A percentile compares a stretch with the other conserved stretches of the same genome.
Conservation (phyloP, 2,329 filamentous ascomycete genomes). For the Ceratocystis diversiconidia region DNA sequence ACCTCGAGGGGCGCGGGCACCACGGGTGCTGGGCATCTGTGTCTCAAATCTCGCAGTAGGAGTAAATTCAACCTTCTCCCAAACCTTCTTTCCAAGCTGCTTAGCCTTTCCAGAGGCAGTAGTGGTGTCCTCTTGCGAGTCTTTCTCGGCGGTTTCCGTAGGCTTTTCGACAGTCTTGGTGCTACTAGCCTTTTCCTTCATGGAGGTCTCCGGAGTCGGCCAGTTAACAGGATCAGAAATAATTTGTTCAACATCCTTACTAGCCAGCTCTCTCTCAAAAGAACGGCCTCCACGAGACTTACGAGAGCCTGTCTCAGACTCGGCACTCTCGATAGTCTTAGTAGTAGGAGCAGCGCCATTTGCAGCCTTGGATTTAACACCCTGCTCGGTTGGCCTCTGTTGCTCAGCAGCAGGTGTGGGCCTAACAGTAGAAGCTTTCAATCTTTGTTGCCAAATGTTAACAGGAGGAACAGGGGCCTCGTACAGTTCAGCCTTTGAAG, state of each 20-base stretch:
- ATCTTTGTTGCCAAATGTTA: conserved; percentile 77
- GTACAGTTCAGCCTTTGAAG: conserved; percentile 50
- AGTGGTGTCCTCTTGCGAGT: conserved; percentile 42
- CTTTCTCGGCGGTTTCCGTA: conserved; percentile 45
- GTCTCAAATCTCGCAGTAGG: conserved; percentile 81
- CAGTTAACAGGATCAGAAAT: conserved; percentile 56
- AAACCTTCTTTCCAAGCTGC: conserved; percentile 59
- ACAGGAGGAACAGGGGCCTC: conserved; percentile 72
- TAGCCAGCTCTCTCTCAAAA: conserved; percentile 5
- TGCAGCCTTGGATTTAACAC: conserved; percentile 30
- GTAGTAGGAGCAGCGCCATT: conserved; percentile 22
- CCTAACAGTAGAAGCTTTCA: conserved; percentile 42
- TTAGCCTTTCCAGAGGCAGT: conserved; percentile 30
- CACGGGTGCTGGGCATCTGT: conserved; percentile 46
- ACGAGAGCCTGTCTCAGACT: conserved; percentile 25
- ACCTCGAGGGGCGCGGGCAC: conserved; percentile 34
- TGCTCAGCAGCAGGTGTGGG: conserved; percentile 25
- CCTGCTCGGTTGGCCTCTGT: conserved; percentile 32
- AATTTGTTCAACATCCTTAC: conserved; percentile 14
- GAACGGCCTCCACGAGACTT: conserved; percentile 31
- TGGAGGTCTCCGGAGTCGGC: conserved; percentile 75
- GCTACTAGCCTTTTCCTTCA: conserved; percentile 46
- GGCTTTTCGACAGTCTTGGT: conserved; percentile 52
- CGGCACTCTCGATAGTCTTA: conserved; percentile 23
- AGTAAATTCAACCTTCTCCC: conserved; percentile 70